phyloP scores from a whole-genome alignment of 306 rosid species.

The Lathyrus oleraceus region DNA sequence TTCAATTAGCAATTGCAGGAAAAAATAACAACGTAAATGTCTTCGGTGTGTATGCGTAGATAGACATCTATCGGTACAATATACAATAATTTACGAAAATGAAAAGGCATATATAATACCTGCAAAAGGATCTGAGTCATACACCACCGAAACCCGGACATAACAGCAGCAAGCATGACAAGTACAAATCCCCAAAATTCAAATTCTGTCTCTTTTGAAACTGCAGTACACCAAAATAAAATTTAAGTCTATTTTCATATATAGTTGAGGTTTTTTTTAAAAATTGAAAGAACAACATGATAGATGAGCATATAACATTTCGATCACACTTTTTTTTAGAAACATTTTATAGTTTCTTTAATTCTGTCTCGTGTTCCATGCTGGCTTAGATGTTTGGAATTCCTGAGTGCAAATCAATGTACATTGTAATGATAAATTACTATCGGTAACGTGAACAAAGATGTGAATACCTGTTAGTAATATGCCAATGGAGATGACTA shows the following conservation, averaged over 20 bases:
- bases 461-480: constrained; percentile 74
- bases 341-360: too few species aligned
- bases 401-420: constrained; percentile 20
- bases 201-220: constrained; percentile 87
- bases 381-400: constrained; percentile 6
- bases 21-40: neutral
- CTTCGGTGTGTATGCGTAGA: neutral
- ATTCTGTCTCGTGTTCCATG: neutral
- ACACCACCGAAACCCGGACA: constrained; percentile 98
- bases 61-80: constrained; percentile 15
- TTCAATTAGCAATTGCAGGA: constrained; percentile 18
- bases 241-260: neutral
- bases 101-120: constrained; percentile 49
- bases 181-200: constrained; percentile 82
- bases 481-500: constrained; percentile 79
- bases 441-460: constrained; percentile 2
- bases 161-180: constrained; percentile 98
- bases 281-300: too few species aligned
- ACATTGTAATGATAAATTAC: constrained; percentile 24
- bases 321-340: too few species aligned
- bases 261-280: too few species aligned
- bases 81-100: neutral
- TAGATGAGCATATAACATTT: too few species aligned
- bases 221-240: constrained; percentile 47
- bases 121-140: constrained; percentile 98